phyloP scores from a whole-genome alignment of 192 early-diverging fungal genomes.

The Coemansia sp. region DNA sequence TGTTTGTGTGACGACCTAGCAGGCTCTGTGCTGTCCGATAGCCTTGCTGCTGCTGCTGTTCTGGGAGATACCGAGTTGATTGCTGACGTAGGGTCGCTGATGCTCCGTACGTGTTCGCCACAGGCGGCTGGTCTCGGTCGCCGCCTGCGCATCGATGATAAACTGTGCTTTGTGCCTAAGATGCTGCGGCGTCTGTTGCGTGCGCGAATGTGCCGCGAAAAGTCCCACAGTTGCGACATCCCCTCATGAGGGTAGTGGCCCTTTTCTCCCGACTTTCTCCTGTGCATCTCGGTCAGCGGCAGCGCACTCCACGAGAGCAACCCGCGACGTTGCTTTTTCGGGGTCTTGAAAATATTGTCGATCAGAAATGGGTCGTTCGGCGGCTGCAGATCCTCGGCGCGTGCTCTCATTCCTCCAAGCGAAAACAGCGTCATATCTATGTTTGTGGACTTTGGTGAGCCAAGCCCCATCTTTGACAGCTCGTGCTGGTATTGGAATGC shows the following conservation, averaged over 20 bases:
- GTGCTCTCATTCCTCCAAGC: constrained; percentile 20
- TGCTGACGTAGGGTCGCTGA: constrained; percentile 40
- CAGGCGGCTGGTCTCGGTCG: constrained; percentile 8
- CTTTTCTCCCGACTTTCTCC: background rate
- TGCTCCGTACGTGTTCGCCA: constrained; percentile 39
- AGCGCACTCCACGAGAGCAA: constrained; percentile 49
- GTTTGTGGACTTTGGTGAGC: constrained; percentile 14
- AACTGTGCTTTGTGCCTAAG: constrained; percentile 39
- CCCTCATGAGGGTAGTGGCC: background rate
- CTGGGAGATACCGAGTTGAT: constrained; percentile 15
- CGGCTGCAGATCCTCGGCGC: constrained; percentile 42
- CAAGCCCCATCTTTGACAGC: constrained; percentile 17
- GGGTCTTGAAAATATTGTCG: constrained; percentile 57
- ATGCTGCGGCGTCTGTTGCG: constrained; percentile 47
- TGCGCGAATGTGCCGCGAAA: constrained; percentile 36
- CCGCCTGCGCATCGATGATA: constrained; percentile 39
- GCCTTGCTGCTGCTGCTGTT: constrained; percentile 1
- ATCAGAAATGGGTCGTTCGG: constrained; percentile 49
- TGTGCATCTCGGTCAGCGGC: constrained; percentile 7
- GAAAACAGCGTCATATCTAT: constrained; percentile 43
- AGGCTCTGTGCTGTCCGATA: constrained; percentile 1
- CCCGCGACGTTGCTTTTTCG: constrained; percentile 45
- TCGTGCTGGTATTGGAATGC: constrained; percentile 42
- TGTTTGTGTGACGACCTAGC: background rate
- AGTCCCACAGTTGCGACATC: constrained; percentile 23